Percentiles rank a stretch among this genome's conserved stretches.
These are phyloP conservation scores for Pyrus communis DNA, from an alignment of 306 rosid species.

Conservation along the genomic window DNA sequence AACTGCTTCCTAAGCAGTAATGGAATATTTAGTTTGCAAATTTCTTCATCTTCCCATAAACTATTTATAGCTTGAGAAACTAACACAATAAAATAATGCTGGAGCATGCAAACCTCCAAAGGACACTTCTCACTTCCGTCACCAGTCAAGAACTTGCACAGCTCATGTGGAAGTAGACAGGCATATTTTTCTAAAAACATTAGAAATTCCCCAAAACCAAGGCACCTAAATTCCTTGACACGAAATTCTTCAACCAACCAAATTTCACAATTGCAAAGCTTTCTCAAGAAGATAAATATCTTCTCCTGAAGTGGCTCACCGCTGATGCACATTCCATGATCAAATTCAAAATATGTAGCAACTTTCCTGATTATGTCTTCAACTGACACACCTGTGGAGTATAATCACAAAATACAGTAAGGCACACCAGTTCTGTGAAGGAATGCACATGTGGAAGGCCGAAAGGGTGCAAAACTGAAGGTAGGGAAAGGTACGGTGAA, in stretches of 20 bases:
- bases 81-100: conserved; percentile 49
- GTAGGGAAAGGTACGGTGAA: background rate
- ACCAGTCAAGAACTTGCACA: conserved; percentile 36
- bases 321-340: conserved; percentile 24
- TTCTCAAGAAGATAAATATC: conserved; percentile 41
- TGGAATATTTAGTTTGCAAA: conserved; percentile 50
- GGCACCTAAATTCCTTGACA: conserved; percentile 54
- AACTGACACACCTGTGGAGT: conserved; percentile 49
- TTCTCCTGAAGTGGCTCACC: conserved; percentile 24
- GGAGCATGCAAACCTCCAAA: conserved; percentile 56
- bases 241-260: conserved; percentile 73
- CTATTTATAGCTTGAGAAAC: conserved; percentile 67
- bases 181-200: conserved; percentile 52
- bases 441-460: background rate
- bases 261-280: conserved; percentile 56
- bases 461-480: background rate
- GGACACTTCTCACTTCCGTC: conserved; percentile 32
- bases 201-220: conserved; percentile 76
- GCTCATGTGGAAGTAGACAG: conserved; percentile 53
- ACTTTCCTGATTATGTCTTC: conserved; percentile 61
- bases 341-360: conserved; percentile 44
- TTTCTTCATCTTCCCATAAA: conserved; percentile 48
- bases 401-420: conserved; percentile 7
- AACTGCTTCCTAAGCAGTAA: conserved; percentile 66
- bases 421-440: conserved; percentile 5